These are phyloP conservation scores for Plectosphaerella sp. DNA, from an alignment of 2,329 filamentous ascomycete species.

Conservation along the genomic window DNA sequence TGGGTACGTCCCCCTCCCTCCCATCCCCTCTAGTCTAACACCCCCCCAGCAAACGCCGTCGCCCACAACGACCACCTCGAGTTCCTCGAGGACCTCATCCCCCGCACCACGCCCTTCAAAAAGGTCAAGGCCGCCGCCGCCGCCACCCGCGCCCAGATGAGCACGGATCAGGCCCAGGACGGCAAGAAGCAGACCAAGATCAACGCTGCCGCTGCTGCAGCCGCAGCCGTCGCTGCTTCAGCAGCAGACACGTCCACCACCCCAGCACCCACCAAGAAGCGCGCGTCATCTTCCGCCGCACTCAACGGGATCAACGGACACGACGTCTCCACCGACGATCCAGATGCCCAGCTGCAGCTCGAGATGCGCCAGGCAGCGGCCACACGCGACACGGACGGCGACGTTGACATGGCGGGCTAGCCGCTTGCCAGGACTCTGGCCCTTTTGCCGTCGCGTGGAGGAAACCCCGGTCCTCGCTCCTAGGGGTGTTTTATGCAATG, in stretches of 20 bases:
- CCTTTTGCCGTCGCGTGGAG: too few relatives aligned
- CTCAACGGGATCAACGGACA: constrained; percentile 11
- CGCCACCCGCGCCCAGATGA: constrained; percentile 41
- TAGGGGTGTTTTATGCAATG: too few relatives aligned
- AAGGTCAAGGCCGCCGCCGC: constrained; percentile 64
- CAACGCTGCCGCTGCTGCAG: not conserved
- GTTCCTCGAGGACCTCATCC: constrained; percentile 87
- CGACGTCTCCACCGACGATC: constrained; percentile 27
- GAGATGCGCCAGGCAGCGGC: constrained; percentile 46
- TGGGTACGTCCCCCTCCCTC: constrained; percentile 52
- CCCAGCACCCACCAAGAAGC: not conserved
- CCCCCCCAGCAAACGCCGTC: constrained; percentile 68
- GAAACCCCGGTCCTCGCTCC: too few relatives aligned
- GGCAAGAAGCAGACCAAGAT: constrained; percentile 10
- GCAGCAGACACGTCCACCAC: not conserved
- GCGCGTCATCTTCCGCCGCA: not conserved
- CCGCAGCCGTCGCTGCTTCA: not conserved
- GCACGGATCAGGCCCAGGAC: constrained; percentile 6
- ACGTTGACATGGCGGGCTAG: constrained; percentile 58
- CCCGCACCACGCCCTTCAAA: constrained; percentile 77
- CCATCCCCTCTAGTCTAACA: not conserved
- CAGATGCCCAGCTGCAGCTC: constrained; percentile 49
- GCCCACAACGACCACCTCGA: constrained; percentile 89
- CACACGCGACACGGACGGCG: constrained; percentile 33
- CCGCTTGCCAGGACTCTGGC: too few relatives aligned